Evolutionary conservation across 2,329 filamentous ascomycete genomes (phyloP).

Genomic region (Alternaria consortialis): DNA sequence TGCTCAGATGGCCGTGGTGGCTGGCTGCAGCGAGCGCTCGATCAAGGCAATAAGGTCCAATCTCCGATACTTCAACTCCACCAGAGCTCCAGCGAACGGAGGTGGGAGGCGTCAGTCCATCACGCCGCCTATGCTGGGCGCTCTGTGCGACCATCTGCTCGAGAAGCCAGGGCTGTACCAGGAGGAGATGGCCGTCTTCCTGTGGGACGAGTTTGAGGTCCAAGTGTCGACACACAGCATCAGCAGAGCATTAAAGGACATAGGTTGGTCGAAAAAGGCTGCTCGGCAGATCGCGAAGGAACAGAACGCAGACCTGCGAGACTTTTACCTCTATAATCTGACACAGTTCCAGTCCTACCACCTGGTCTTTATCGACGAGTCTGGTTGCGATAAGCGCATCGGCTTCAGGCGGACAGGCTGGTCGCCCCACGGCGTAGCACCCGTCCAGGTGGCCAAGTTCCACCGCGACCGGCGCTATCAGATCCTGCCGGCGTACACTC

Average conservation of each 20-base stretch:
- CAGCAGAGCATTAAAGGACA: background rate
- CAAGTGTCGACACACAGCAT: too few species aligned
- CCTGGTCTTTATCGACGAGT: conserved; percentile 52
- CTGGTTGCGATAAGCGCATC: conserved; percentile 49
- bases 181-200: too few species aligned
- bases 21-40: conserved; percentile 30
- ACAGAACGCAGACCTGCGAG: conserved; percentile 46
- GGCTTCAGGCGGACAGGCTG: conserved; percentile 48
- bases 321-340: conserved; percentile 47
- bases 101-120: conserved; percentile 27
- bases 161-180: conserved; percentile 41
- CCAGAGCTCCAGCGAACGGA: conserved; percentile 19
- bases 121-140: conserved; percentile 39
- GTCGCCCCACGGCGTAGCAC: conserved; percentile 34
- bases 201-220: too few species aligned
- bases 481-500: conserved; percentile 10
- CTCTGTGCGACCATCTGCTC: conserved; percentile 35
- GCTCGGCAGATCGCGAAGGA: conserved; percentile 44
- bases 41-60: conserved; percentile 24
- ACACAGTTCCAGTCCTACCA: conserved; percentile 47
- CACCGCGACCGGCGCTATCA: conserved; percentile 17
- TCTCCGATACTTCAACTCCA: conserved; percentile 9
- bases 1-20: conserved; percentile 25
- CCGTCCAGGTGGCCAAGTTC: conserved; percentile 31
- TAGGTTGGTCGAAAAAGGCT: conserved; percentile 46